Conservation (phyloP, 768 basidiomycete species). For the Auriculariales sp. region DNA sequence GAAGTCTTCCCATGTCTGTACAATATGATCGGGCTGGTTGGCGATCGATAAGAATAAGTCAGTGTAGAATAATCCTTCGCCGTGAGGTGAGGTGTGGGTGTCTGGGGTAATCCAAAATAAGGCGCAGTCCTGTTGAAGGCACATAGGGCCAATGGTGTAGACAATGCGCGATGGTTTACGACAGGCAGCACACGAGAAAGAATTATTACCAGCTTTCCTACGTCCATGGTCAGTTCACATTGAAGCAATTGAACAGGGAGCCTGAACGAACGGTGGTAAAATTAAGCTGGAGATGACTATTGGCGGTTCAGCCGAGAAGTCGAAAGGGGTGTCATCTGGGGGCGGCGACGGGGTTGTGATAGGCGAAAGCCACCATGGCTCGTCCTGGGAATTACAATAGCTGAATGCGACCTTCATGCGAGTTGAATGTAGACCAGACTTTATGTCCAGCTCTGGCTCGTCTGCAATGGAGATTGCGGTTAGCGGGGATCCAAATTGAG, state of each 20-base stretch:
- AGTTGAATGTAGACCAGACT: slow-evolving; percentile 42
- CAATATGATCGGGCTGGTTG: neutral
- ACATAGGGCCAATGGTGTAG: slow-evolving; percentile 44
- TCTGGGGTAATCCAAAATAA: slow-evolving; percentile 33
- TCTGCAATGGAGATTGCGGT: neutral
- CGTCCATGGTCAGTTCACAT: neutral
- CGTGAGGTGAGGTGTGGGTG: neutral
- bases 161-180: slow-evolving; percentile 30
- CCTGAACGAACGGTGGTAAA: neutral
- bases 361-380: slow-evolving; percentile 32
- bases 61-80: slow-evolving; percentile 3
- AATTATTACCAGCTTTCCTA: neutral
- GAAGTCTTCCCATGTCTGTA: neutral
- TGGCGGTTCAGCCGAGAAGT: neutral
- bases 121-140: slow-evolving; percentile 32
- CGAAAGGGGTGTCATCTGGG: neutral
- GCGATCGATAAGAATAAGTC: slow-evolving; percentile 1
- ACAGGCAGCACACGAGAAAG: slow-evolving; percentile 28
- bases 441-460: slow-evolving; percentile 14
- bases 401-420: slow-evolving; percentile 75
- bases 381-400: slow-evolving; percentile 62
- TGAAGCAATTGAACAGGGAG: neutral
- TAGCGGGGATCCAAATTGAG: neutral
- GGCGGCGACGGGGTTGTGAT: neutral
- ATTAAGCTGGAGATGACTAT: neutral